A percentile compares a stretch with the other conserved stretches of the same genome.
Evolutionary conservation across 345 rosid species (phyloP).

Genomic region (Corymbia maculata): DNA sequence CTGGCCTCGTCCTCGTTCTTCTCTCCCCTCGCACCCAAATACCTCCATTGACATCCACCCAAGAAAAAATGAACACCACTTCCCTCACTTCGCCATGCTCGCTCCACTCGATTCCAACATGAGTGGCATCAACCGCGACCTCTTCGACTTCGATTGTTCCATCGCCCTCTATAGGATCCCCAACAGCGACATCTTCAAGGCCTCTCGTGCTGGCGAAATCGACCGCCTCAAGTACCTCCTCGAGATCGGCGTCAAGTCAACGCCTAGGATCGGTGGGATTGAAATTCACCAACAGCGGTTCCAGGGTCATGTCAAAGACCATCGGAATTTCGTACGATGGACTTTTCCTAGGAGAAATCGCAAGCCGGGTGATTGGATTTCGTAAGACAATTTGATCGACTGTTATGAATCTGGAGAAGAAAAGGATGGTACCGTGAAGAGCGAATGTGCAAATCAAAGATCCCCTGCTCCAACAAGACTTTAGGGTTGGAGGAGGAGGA

Average conservation of each 20-base stretch:
- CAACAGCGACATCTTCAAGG: conserved; percentile 76
- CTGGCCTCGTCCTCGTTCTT: not conserved
- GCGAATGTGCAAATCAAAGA: not conserved
- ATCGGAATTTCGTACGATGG: not conserved
- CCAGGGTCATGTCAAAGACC: not conserved
- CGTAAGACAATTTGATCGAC: not conserved
- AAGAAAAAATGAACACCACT: not conserved
- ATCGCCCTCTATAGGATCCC: conserved; percentile 80
- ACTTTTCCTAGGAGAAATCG: not conserved
- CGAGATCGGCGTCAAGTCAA: too few species aligned
- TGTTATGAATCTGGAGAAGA: not conserved
- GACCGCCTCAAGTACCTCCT: conserved; percentile 51
- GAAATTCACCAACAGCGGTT: not conserved
- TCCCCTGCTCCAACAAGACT: not conserved
- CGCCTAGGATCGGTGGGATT: conserved; percentile 65
- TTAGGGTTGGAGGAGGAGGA: not conserved
- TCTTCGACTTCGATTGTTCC: conserved; percentile 56
- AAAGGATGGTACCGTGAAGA: not conserved
- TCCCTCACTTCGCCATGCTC: not conserved
- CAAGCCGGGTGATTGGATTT: not conserved
- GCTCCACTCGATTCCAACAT: conserved; percentile 12
- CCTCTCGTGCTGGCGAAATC: conserved; percentile 83
- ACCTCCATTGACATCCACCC: not conserved
- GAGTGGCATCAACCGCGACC: conserved; percentile 71
- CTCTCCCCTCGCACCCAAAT: not conserved